Evolutionary conservation across 768 basidiomycete genomes (phyloP), one percentile per base, ranked within the genome.

Genomic region (Trametes sanguinea): DNA sequence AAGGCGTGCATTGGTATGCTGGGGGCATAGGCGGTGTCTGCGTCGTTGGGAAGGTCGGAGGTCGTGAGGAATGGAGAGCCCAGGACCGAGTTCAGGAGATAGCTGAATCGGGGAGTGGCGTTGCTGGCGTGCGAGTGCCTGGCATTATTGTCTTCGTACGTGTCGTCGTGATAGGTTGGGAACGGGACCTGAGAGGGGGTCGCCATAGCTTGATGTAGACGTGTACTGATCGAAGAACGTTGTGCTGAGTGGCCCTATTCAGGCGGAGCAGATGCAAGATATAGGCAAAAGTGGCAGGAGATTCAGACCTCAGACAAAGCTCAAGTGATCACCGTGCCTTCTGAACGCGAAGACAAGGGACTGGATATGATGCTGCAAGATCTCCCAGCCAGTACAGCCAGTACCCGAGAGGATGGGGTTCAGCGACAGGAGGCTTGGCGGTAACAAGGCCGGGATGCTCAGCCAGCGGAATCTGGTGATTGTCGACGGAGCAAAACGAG

Each of bases 11-110:
- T 56, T 14, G 61, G 51, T 45, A 47, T 42, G 51, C 54, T 55
- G 42, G 54, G 59, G 16, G 58, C 54, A 42, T 59, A 63, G 29
- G 62, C 54, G 27, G 57, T 51, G 52, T 59, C 60, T 51, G 64
- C 60, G 37, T 65, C 65, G 33, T 43, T 53, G 22, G 72, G 72
- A 11, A 73, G 68, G 54, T 71, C 70, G 3, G 71, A 68, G 45
- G 69, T 69, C 44, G 70, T 71, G 45, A 72, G 59, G 65, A 72
- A 73, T 44, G 74, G 71, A 47, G 75, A 75, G 30, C 74, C 74
- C 3, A 76, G 70, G 44, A 73, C 71, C 11, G 75, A 69, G 40
- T 61, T 70, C 45, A 74, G 81, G 71, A 69, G 70, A 65, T 60
- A 76, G 71, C 59, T 69, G 70, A 67, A 73, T 27, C 68, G 69